Evolutionary conservation across 371 early-diverging fungal species (phyloP).

Genomic region (Mucor lusitanicus): DNA sequence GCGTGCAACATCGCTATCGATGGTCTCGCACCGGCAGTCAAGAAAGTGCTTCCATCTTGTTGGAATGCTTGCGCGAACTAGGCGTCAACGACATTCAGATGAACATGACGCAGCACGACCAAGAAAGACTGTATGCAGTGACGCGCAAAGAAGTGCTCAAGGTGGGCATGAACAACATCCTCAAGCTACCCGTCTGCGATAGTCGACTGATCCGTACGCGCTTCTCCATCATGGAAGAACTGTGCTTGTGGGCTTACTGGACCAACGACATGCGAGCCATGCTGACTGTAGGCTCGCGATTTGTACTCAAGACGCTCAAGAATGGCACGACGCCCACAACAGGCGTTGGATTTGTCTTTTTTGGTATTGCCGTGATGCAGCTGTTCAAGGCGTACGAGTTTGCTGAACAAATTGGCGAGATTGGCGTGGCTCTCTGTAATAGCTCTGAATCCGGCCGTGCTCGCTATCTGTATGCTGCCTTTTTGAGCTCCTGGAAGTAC

Average conservation of each 20-base stretch:
- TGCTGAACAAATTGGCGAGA: conserved; percentile 42
- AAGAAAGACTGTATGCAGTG: conserved; percentile 27
- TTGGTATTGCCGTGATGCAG: conserved; percentile 46
- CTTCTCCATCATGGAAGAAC: conserved; percentile 43
- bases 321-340: conserved; percentile 43
- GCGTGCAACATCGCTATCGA: conserved; percentile 41
- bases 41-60: conserved; percentile 31
- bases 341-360: conserved; percentile 49
- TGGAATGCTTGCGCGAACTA: conserved; percentile 43
- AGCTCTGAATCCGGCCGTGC: conserved; percentile 45
- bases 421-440: conserved; percentile 42
- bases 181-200: conserved; percentile 40
- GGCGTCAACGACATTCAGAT: conserved; percentile 37
- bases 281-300: conserved; percentile 30
- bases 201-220: conserved; percentile 42
- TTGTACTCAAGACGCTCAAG: conserved; percentile 38
- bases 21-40: conserved; percentile 36
- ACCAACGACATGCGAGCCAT: conserved; percentile 37
- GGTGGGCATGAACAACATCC: conserved; percentile 34
- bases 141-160: conserved; percentile 33
- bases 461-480: conserved; percentile 35
- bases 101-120: conserved; percentile 24
- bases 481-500: conserved; percentile 42
- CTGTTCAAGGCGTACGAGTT: conserved; percentile 45
- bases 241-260: conserved; percentile 49